Percentiles rank a stretch among this genome's conserved stretches.
These are phyloP conservation scores for Talaromyces rugulosus DNA, from an alignment of 2,329 filamentous ascomycete species.

Conservation along the genomic window DNA sequence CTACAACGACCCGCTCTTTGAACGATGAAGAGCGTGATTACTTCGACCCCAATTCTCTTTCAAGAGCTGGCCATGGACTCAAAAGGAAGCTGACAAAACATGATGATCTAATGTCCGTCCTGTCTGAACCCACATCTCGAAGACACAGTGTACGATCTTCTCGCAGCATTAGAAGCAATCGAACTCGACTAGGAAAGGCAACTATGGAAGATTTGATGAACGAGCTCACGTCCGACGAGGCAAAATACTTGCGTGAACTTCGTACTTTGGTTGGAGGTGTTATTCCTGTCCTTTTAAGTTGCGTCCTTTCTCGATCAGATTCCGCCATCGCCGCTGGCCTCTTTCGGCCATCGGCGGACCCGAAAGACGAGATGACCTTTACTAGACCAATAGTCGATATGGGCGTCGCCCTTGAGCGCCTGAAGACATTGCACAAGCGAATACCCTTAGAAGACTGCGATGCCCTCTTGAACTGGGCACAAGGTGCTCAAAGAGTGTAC, in stretches of 20 bases:
- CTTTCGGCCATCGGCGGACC: constrained; percentile 56
- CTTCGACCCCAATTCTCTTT: constrained; percentile 39
- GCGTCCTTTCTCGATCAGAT: constrained; percentile 70
- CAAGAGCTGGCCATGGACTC: constrained; percentile 47
- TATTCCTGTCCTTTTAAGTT: constrained; percentile 83
- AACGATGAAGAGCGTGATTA: constrained; percentile 41
- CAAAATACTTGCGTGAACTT: constrained; percentile 83
- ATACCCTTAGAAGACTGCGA: constrained; percentile 71
- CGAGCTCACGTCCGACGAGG: constrained; percentile 78
- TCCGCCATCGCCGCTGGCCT: constrained; percentile 61
- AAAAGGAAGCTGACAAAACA: constrained; percentile 83
- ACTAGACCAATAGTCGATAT: constrained; percentile 90
- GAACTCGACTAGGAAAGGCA: constrained; percentile 61
- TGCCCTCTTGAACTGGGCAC: constrained; percentile 74
- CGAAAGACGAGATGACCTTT: constrained; percentile 57
- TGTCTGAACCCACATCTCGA: constrained; percentile 63
- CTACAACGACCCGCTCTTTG: neutral
- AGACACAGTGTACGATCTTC: constrained; percentile 69
- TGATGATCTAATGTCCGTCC: constrained; percentile 86
- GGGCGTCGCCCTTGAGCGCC: constrained; percentile 81
- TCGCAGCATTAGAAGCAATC: constrained; percentile 71
- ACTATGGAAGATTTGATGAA: constrained; percentile 72
- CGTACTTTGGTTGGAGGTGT: constrained; percentile 93
- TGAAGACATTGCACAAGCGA: constrained; percentile 74
- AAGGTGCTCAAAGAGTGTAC: constrained; percentile 73